Base-by-base conservation (phyloP, 2,329 filamentous ascomycete genomes). In the Cladophialophora exuberans region DNA sequence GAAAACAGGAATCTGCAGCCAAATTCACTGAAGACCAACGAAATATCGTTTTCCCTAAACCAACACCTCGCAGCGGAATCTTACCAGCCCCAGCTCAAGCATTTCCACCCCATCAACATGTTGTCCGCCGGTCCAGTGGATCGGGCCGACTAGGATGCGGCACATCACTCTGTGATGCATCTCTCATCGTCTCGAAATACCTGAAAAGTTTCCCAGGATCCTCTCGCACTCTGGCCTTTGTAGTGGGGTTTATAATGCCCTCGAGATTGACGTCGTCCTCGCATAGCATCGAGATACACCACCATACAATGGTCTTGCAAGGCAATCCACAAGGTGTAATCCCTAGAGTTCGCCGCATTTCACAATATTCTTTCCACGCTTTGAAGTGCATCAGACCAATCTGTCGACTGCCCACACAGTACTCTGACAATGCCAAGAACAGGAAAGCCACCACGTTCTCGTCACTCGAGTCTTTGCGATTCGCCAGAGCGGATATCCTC, bases 271-370 rank as follows among this genome's bases (percentile, higher is more conserved):
- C 57, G 35, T 60, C 57, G 18, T 52, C 41, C 31, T 49, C 57
- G 6, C 53, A 31, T 50, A 60, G 18, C 20, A 60, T 49, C 41
- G 57, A 60, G 20, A 57, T 36, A 41, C 57, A 60, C 57, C 57
- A 60, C 57, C 57, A 60, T 17, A 60, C 57, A 23, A 60, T 44
- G 23, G 36, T 60, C 41, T 60, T 60, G 42, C 57, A 60, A 13
- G 50, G 54, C 18, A 60, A 41, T 15, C 54, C 51, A 39, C 57
- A 60, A 2, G 54, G 50, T 38, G 13, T 39, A 13, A 56, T 43
- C 6, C 35, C 22, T 9, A 54, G 38, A 2, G 30, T 38, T 26
- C 51, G 44, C n/a, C 57, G 44, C 57, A 60, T 60, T 22, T 60
- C 57, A 30, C 57, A 60, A 31, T 60, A 60, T n/a, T 57, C 51